Evolutionary conservation across 163 green algal species (phyloP), one percentile per base, ranked within the genome.

Genomic region (Volvox carteri): DNA sequence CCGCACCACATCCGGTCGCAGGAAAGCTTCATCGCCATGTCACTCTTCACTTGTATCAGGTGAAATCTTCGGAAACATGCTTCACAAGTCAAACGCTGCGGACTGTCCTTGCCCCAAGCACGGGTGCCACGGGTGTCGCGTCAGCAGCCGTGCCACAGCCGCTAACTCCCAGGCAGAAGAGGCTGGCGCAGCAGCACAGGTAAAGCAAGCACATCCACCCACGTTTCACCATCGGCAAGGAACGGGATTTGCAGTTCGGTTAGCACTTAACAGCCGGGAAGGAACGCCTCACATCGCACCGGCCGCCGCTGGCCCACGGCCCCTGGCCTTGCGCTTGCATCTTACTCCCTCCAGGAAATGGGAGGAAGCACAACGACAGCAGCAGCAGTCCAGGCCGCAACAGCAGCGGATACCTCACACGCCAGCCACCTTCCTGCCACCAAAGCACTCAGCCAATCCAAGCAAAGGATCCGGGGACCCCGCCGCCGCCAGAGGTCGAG

Each of bases 151-250:
- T 9, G 33, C 41, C 41, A 9, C 37, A 76, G 35, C 35, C 70
- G 14, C 52, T 85, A 23, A 86, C 78, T 30, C 78, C 78, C 1
- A 54, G 78, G 0, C 54, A 86, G 41, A 37, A 56, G 4, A 74
- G 78, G 23, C 39, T 86, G 56, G 78, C 78, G 14, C 78, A 86
- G 56, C 78, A 86, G 39, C 54, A 28, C 33, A 54, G 78, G 78
- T 86, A 76, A 65, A 23, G 8, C 54, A 30, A 4, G 25, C 5
- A 23, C 7, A 23, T 23, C 16, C 50, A 60, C 50, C 50, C 33
- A n/a, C 67, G 8, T 46, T 30, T 35, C 21, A 72, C 18, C 11
- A 75, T 48, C 30, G 65, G 4, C 37, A 54, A 25, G 37, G 37
- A 33, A 18, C 6, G 33, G 39, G 21, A 35, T 48, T 77, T 21